Conservation (phyloP, 2,329 filamentous ascomycete species). For the Claviceps purpurea region DNA sequence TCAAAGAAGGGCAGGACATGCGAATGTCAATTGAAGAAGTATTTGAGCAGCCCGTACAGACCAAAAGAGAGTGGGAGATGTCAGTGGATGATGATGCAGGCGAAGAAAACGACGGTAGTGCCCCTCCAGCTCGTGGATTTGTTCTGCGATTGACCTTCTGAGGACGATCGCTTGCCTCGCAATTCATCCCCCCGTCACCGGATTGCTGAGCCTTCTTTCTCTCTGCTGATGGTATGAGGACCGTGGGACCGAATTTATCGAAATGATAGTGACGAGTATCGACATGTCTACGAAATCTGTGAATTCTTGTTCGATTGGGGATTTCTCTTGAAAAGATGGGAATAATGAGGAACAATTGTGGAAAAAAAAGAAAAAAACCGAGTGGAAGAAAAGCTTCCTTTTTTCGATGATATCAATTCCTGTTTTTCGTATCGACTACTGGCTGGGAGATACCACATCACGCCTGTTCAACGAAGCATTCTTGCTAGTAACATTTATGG, state of each 20-base stretch:
- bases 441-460: constrained; percentile 4
- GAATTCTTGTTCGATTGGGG: background rate
- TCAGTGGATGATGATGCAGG: constrained; percentile 34
- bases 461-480: background rate
- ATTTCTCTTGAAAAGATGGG: too few relatives aligned
- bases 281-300: background rate
- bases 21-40: constrained; percentile 49
- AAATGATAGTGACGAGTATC: background rate
- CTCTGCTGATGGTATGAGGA: background rate
- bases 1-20: constrained; percentile 89
- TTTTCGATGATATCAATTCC: background rate
- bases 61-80: constrained; percentile 51
- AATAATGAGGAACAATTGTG: background rate
- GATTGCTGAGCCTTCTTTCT: background rate
- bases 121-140: constrained; percentile 4
- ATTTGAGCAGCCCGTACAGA: constrained; percentile 15
- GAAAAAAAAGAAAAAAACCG: background rate
- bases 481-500: background rate
- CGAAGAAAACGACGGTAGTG: constrained; percentile 9
- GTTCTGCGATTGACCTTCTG: constrained; percentile 11
- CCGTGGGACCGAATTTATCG: background rate
- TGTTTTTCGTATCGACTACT: background rate
- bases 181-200: background rate
- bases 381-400: background rate
- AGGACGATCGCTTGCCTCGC: background rate